These are phyloP conservation scores for Diaporthe vexans DNA, from an alignment of 2,329 filamentous ascomycete genomes.

Conservation along the genomic window DNA sequence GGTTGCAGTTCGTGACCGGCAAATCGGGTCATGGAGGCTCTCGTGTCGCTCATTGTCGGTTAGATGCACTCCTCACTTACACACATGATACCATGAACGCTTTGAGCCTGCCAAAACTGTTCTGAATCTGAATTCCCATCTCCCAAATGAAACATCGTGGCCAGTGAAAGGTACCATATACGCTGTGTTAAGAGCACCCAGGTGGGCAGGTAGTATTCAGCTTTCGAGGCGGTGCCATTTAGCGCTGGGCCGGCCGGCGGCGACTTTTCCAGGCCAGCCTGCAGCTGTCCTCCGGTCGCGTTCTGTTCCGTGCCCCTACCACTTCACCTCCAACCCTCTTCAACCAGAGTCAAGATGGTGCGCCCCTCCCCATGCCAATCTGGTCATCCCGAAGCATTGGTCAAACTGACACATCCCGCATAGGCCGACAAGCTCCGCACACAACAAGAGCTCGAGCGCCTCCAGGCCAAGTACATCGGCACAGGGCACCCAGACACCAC, in stretches of 20 bases:
- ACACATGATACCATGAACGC: constrained; percentile 25
- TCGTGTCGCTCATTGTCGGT: constrained; percentile 7
- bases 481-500: constrained; percentile 97
- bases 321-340: neutral
- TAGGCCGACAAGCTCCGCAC: constrained; percentile 98
- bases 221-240: neutral
- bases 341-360: constrained; percentile 35
- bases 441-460: constrained; percentile 96
- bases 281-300: neutral
- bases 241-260: neutral
- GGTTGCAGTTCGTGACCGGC: constrained; percentile 6
- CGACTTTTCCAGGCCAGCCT: neutral
- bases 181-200: neutral
- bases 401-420: neutral
- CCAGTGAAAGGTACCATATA: neutral
- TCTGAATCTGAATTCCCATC: neutral
- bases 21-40: neutral
- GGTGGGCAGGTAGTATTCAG: neutral
- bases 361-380: neutral
- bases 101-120: constrained; percentile 7
- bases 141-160: too few relatives aligned
- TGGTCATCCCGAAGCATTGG: neutral
- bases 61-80: constrained; percentile 23
- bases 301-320: neutral
- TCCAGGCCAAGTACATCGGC: constrained; percentile 95